phyloP scores from a whole-genome alignment of 495 filamentous ascomycete genomes.

The Penicillium manginii region DNA sequence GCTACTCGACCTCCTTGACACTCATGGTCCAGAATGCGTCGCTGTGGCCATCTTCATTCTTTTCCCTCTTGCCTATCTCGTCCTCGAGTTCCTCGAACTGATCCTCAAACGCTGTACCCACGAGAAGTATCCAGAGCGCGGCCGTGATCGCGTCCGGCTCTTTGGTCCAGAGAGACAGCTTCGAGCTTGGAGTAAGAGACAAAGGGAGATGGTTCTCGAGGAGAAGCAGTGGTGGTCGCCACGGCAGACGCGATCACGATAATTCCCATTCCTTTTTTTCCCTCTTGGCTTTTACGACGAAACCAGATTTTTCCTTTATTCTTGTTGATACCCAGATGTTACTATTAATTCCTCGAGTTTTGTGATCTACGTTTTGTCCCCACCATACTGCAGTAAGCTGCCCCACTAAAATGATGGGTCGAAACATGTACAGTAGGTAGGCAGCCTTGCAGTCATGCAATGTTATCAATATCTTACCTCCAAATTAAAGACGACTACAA shows the following conservation, averaged over 20 bases:
- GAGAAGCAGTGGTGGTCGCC: slow-evolving; percentile 22
- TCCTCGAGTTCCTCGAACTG: slow-evolving; percentile 26
- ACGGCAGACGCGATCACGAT: neutral
- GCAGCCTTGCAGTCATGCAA: neutral
- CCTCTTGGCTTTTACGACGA: neutral
- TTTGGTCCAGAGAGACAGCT: slow-evolving; percentile 26
- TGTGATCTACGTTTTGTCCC: neutral
- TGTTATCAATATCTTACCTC: neutral
- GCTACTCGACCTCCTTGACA: slow-evolving; percentile 19
- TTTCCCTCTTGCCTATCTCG: slow-evolving; percentile 25
- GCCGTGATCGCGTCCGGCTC: slow-evolving; percentile 21
- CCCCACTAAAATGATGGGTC: neutral
- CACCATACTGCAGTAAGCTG: neutral
- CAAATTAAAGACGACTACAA: neutral
- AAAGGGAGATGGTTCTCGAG: slow-evolving; percentile 15
- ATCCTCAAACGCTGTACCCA: slow-evolving; percentile 11
- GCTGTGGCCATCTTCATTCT: slow-evolving; percentile 27
- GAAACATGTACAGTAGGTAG: neutral
- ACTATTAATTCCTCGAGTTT: neutral
- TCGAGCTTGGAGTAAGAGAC: slow-evolving; percentile 15
- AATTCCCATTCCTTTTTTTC: neutral
- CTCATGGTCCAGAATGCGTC: slow-evolving; percentile 26
- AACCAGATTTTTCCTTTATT: slow-evolving; percentile 2
- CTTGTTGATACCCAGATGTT: slow-evolving; percentile 14
- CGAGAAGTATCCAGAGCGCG: slow-evolving; percentile 24